Evolutionary conservation across 805 yeast species (phyloP).

Genomic region (Ogataea pilisensis): DNA sequence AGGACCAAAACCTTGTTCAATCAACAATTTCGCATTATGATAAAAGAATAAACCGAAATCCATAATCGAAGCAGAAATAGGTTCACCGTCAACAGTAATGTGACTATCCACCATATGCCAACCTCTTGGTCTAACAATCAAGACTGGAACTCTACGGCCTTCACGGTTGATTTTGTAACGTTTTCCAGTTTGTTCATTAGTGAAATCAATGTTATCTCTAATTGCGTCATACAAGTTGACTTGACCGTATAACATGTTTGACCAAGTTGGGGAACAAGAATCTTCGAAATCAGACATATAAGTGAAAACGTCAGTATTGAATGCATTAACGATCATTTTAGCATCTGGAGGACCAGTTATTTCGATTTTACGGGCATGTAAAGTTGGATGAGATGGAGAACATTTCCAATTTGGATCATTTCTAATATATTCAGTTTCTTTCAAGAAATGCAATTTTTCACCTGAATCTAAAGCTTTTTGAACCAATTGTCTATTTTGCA

Average conservation of each 20-base stretch:
- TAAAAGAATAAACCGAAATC: constrained; percentile 77
- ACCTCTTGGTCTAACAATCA: constrained; percentile 84
- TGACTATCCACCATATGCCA: constrained; percentile 82
- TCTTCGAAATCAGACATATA: constrained; percentile 88
- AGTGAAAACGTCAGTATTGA: constrained; percentile 73
- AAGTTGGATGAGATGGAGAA: constrained; percentile 65
- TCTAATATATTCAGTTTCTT: constrained; percentile 67
- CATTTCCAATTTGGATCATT: constrained; percentile 75
- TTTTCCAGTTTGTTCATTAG: constrained; percentile 34
- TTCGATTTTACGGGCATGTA: constrained; percentile 72
- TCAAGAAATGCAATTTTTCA: constrained; percentile 55
- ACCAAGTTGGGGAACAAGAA: constrained; percentile 82
- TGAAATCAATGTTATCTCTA: constrained; percentile 59
- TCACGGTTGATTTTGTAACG: constrained; percentile 37
- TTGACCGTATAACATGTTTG: constrained; percentile 74
- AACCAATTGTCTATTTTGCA: constrained; percentile 56
- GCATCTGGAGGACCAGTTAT: constrained; percentile 86
- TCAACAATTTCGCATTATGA: constrained; percentile 63
- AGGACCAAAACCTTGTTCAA: constrained; percentile 70
- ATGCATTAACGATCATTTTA: constrained; percentile 78
- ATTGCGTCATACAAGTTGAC: constrained; percentile 74
- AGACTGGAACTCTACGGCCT: constrained; percentile 63
- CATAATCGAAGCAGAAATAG: constrained; percentile 70
- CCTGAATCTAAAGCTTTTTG: constrained; percentile 64
- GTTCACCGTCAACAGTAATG: constrained; percentile 66